These are phyloP conservation scores for Panicum hallii DNA, from an alignment of 202 grass and related monocot genomes.

Conservation along the genomic window DNA sequence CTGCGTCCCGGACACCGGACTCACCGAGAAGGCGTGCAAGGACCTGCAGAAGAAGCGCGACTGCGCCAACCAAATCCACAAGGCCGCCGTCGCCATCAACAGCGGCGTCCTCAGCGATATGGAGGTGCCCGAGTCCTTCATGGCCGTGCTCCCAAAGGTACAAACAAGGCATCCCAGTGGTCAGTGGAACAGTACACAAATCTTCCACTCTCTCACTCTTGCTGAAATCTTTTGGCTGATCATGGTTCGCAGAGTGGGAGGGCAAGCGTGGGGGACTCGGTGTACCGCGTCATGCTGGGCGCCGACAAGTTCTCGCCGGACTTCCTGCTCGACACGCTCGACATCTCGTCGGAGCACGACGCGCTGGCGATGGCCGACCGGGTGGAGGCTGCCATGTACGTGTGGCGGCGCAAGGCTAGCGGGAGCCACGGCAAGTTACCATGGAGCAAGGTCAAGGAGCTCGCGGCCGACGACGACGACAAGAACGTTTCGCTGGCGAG, in stretches of 20 bases:
- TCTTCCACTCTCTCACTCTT: background rate
- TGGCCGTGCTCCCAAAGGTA: constrained; percentile 83
- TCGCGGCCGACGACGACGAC: constrained; percentile 56
- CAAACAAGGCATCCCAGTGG: background rate
- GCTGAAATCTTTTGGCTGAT: background rate
- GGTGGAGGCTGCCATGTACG: constrained; percentile 94
- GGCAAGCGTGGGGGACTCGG: constrained; percentile 69
- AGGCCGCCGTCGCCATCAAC: constrained; percentile 97
- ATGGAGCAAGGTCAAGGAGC: constrained; percentile 87
- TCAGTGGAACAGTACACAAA: background rate
- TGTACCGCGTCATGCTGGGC: constrained; percentile 67
- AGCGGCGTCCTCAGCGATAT: constrained; percentile 80
- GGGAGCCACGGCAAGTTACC: constrained; percentile 55
- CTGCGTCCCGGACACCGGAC: constrained; percentile 70
- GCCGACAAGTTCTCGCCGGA: constrained; percentile 81
- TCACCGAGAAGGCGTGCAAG: constrained; percentile 63
- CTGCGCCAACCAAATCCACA: constrained; percentile 96
- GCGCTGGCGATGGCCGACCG: constrained; percentile 76
- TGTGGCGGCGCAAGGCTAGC: constrained; percentile 86
- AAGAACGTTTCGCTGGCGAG: constrained; percentile 80
- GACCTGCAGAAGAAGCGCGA: constrained; percentile 76
- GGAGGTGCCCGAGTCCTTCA: constrained; percentile 92
- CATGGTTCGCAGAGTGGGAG: constrained; percentile 72
- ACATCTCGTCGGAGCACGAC: constrained; percentile 81
- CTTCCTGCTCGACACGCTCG: constrained; percentile 75